A percentile compares a stretch with the other conserved stretches of the same genome.
Conservation (phyloP, 352 stramenopile genomes). For the Globisporangium splendens region DNA sequence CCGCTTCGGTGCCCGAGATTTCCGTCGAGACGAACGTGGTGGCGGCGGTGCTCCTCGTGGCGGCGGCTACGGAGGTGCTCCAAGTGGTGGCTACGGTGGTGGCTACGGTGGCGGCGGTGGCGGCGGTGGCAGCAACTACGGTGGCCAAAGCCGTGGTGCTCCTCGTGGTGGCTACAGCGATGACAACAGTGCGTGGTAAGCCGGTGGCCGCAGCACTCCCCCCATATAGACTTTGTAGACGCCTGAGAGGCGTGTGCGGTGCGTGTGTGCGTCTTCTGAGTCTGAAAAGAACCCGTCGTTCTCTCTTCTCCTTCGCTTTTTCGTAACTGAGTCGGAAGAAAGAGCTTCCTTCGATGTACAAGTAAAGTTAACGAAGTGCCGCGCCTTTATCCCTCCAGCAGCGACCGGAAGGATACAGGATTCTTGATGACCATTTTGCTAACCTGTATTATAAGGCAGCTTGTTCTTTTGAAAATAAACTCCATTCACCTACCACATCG, state of each 20-base stretch:
- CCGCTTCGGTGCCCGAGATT: conserved; percentile 86
- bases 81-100: conserved; percentile 26
- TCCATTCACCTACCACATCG: conserved; percentile 2
- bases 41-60: conserved; percentile 17
- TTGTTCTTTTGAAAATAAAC: conserved; percentile 67
- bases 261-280: conserved; percentile 20
- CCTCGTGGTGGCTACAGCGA: conserved; percentile 46
- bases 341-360: conserved; percentile 75
- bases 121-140: conserved; percentile 25
- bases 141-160: conserved; percentile 30
- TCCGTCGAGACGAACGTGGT: conserved; percentile 71
- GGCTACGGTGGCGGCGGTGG: conserved; percentile 19
- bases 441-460: conserved; percentile 73
- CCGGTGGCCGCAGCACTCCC: conserved; percentile 13
- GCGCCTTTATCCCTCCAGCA: conserved; percentile 36
- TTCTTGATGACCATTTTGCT: conserved; percentile 64
- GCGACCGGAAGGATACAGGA: conserved; percentile 32
- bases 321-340: conserved; percentile 63
- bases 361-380: conserved; percentile 58
- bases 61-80: conserved; percentile 25
- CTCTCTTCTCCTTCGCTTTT: conserved; percentile 25
- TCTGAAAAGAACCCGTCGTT: conserved; percentile 22
- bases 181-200: conserved; percentile 90
- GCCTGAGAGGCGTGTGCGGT: conserved; percentile 12
- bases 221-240: conserved; percentile 29